These are phyloP conservation scores for Cardamine chenopodiifolia DNA, from an alignment of 345 rosid species.

Conservation along the genomic window DNA sequence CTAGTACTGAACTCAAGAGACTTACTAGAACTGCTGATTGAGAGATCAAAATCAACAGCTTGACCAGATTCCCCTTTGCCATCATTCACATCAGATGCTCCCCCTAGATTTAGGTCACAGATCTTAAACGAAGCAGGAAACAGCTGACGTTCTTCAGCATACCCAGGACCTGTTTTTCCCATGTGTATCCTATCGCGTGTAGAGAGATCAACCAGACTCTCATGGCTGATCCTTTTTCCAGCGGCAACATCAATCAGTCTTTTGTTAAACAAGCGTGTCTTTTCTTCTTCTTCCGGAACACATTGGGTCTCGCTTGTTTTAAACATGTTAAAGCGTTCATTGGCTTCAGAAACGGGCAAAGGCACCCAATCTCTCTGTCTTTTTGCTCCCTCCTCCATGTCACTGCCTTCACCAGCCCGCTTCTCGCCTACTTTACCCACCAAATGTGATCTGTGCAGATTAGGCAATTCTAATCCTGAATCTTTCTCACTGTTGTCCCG, in stretches of 20 bases:
- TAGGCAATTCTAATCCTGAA: slow-evolving; percentile 45
- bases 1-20: slow-evolving; percentile 52
- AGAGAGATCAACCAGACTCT: slow-evolving; percentile 40
- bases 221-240: slow-evolving; percentile 33
- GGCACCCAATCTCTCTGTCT: slow-evolving; percentile 74
- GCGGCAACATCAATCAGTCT: slow-evolving; percentile 37
- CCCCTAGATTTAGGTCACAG: slow-evolving; percentile 88
- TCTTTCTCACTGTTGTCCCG: slow-evolving; percentile 50
- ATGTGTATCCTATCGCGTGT: slow-evolving; percentile 38
- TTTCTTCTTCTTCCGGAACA: slow-evolving; percentile 38
- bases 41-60: slow-evolving; percentile 71
- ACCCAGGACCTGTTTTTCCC: slow-evolving; percentile 46
- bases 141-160: slow-evolving; percentile 75
- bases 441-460: slow-evolving; percentile 54
- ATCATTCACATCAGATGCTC: slow-evolving; percentile 56
- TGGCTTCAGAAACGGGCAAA: slow-evolving; percentile 45
- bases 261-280: slow-evolving; percentile 36
- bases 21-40: slow-evolving; percentile 66
- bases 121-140: slow-evolving; percentile 84
- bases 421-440: slow-evolving; percentile 72
- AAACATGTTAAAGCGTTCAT: slow-evolving; percentile 39
- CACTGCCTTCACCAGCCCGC: slow-evolving; percentile 55
- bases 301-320: slow-evolving; percentile 43
- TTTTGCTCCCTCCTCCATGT: slow-evolving; percentile 56
- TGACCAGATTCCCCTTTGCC: slow-evolving; percentile 51